Base-by-base conservation (phyloP, 148 eudicot genomes). In the Polygonum aviculare region DNA sequence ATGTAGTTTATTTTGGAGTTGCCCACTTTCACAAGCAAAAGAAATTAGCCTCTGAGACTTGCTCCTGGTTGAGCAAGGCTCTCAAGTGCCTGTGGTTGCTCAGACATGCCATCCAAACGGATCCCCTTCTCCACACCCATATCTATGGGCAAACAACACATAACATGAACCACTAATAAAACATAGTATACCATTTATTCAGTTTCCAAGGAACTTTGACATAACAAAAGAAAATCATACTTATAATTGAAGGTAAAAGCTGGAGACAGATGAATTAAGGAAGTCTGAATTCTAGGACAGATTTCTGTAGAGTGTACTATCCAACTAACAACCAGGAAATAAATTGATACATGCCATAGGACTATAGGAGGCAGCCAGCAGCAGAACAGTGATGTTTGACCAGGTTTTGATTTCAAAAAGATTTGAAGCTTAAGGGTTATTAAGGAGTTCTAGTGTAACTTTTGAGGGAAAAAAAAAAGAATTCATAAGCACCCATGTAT, bases 71-170 rank as follows among this genome's bases (percentile, higher is more conserved):
- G 90, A 41, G 79, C 88, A 77, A 94, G 92, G 71, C 87, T 92
- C 84, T 94, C 89, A 26, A 94, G 81, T 72, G 94, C 95, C 83
- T 90, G 88, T 3, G 88, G 96, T 18, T 77, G 77, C 84, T 89
- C 94, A 0, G 85, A 79, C 91, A 90, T 82, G 77, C 98, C 98
- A 77, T 92, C 91, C 81, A 94, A 79, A 14, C 87, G 90, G 39
- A 94, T 80, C 14, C 98, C 93, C 83, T 87, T 90, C 79, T 94
- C 98, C 2, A 92, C 90, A 72, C 98, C 98, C 90, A 84, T 80
- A 74, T 89, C 98, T 92, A 82, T 77, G 65, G 0, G 74, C 10
- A 51, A 74, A 76, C 9, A 40, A 36, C 74, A 26, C 31, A 31
- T 51, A 49, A 9, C 38, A 31, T 60, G 67, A 60, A 60, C 67